Evolutionary conservation across 805 yeast species (phyloP), one percentile per base, ranked within the genome.

Genomic region (Metschnikowia baotianmanensis): DNA sequence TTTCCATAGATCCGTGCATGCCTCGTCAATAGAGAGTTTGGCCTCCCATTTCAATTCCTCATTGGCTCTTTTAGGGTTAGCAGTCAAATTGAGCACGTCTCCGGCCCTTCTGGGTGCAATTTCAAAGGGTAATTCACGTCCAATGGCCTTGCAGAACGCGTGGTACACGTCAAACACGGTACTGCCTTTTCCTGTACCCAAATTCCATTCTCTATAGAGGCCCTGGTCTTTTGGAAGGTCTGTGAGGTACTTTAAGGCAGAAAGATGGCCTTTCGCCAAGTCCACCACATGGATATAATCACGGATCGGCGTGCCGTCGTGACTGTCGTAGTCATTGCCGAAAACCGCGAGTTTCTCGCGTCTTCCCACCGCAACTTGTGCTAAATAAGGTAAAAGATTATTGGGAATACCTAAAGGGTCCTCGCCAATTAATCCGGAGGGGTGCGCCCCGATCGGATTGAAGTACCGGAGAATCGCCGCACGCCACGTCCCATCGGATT

Each of bases 381-480:
- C 86, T 57, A 86, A 69, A 57, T 67, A 81, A 4, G 93, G 93
- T 48, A 86, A 67, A 51, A 86, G 63, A 52, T 86, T 85, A 63
- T 83, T 83, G 35, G 95, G 91, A 37, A 79, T 71, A 11, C 90
- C 90, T 45, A 77, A 67, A 6, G 90, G 90, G 58, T 85, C 90
- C 56, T 86, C 95, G 27, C 95, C 95, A 45, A 86, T 71, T 25
- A 78, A 62, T 10, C 93, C 93, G 2, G 87, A 78, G 3, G 90
- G 86, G 57, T 86, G 95, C 13, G 93, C 91, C 27, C 95, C 95
- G 50, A 84, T 83, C 25, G 95, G 93, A 56, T 86, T 85, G 68
- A 84, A 86, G 63, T 85, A 86, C 42, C 93, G 74, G 54, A 86
- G 66, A 36, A 84, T 71, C 4, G 89, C 91, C 28, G 71, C 61